These are phyloP conservation scores for Tardiomyces digboiensis DNA, from an alignment of 1,139 yeast species.

Conservation along the genomic window DNA sequence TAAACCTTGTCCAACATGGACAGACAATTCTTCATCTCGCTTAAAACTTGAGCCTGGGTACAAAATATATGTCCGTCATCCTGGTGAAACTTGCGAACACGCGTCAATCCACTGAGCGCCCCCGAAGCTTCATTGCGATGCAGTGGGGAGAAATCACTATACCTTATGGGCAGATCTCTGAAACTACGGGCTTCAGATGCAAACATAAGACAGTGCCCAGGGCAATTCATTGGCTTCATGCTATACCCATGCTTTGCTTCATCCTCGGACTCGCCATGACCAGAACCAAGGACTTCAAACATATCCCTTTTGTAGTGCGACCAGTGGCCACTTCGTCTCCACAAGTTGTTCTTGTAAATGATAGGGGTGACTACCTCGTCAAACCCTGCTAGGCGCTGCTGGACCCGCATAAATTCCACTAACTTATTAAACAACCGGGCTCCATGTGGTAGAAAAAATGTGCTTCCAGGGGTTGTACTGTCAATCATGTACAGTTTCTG, in stretches of 20 bases:
- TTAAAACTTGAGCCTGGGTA: slow-evolving; percentile 75
- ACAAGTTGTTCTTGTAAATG: slow-evolving; percentile 71
- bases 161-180: slow-evolving; percentile 93
- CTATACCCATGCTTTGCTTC: slow-evolving; percentile 40
- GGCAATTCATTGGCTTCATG: slow-evolving; percentile 97
- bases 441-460: slow-evolving; percentile 88
- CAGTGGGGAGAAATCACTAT: slow-evolving; percentile 91
- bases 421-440: slow-evolving; percentile 75
- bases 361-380: slow-evolving; percentile 92
- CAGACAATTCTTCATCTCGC: slow-evolving; percentile 71
- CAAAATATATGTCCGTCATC: slow-evolving; percentile 99
- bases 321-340: slow-evolving; percentile 98
- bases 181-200: slow-evolving; percentile 83
- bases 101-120: slow-evolving; percentile 79
- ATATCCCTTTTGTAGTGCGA: slow-evolving; percentile 89
- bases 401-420: slow-evolving; percentile 73
- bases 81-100: slow-evolving; percentile 97
- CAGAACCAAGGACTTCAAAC: slow-evolving; percentile 50
- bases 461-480: slow-evolving; percentile 75
- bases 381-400: slow-evolving; percentile 75
- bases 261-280: slow-evolving; percentile 16
- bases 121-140: slow-evolving; percentile 97
- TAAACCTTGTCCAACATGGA: slow-evolving; percentile 74
- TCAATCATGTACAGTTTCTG: slow-evolving; percentile 75
- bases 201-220: slow-evolving; percentile 92